These are phyloP conservation scores for Eucalyptus cloeziana DNA, from an alignment of 345 rosid genomes.

Conservation along the genomic window DNA sequence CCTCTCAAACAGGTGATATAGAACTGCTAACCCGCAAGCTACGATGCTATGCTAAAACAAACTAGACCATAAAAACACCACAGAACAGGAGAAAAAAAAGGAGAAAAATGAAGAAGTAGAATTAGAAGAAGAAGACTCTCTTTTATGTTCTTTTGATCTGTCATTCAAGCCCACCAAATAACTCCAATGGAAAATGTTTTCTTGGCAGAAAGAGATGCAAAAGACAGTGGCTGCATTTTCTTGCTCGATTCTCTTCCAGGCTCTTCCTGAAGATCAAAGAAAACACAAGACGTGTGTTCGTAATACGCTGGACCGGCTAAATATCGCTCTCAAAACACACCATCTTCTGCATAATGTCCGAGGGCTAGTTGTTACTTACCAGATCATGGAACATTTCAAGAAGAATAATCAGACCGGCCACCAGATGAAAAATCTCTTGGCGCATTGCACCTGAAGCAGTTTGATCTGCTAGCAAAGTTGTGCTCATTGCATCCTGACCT, in stretches of 20 bases:
- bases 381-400: not conserved
- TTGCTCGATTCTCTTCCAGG: not conserved
- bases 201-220: not conserved
- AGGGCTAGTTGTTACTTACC: not conserved
- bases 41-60: not conserved
- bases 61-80: not conserved
- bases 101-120: not conserved
- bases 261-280: not conserved
- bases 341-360: not conserved
- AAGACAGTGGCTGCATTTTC: not conserved
- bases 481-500: conserved; percentile 84
- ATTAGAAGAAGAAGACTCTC: not conserved
- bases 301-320: not conserved
- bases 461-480: conserved; percentile 81
- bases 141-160: not conserved
- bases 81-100: not conserved
- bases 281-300: not conserved
- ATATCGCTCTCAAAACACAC: not conserved
- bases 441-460: conserved; percentile 88
- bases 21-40: not conserved
- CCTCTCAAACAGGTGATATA: not conserved
- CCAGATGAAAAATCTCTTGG: conserved; percentile 35
- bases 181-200: not conserved
- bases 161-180: not conserved
- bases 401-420: conserved; percentile 6